Percentiles rank a stretch among this genome's conserved stretches.
Conservation (phyloP, 129 eudicot genomes). For the Lactuca saligna region DNA sequence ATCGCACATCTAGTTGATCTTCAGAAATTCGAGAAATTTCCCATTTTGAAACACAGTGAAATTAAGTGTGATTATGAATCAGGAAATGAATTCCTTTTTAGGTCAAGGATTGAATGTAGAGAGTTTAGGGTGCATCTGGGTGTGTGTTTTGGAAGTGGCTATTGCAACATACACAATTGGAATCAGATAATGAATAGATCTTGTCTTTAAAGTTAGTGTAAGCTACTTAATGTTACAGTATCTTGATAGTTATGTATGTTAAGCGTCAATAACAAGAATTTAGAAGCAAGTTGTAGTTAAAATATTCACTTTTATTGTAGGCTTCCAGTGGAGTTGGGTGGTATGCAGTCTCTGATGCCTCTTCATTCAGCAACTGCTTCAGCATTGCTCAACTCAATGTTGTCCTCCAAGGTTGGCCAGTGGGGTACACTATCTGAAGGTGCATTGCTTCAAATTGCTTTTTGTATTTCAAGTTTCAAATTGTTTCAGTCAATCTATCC, state of each 20-base stretch:
- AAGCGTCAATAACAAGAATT: not conserved
- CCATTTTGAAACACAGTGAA: not conserved
- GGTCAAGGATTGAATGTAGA: slow-evolving; percentile 4
- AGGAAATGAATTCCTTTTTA: not conserved
- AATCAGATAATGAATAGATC: too few species aligned
- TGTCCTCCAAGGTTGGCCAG: slow-evolving; percentile 32
- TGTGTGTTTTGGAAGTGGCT: too few species aligned
- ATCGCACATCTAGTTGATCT: not conserved
- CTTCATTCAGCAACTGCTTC: slow-evolving; percentile 36
- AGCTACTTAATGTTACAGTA: too few species aligned
- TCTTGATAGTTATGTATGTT: not conserved
- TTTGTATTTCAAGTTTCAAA: not conserved
- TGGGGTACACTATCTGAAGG: slow-evolving; percentile 38
- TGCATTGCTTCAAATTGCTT: slow-evolving; percentile 5
- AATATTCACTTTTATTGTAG: not conserved
- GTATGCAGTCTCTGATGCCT: slow-evolving; percentile 38
- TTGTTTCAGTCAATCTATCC: not conserved
- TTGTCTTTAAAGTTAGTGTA: too few species aligned
- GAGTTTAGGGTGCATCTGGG: not conserved
- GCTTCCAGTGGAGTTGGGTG: slow-evolving; percentile 33
- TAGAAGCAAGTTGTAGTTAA: not conserved
- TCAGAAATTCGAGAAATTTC: not conserved
- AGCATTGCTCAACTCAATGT: slow-evolving; percentile 30
- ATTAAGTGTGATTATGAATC: too few species aligned
- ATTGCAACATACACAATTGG: too few species aligned